These are phyloP conservation scores for Boletus rubropictus DNA, from an alignment of 768 basidiomycete species.

Conservation along the genomic window DNA sequence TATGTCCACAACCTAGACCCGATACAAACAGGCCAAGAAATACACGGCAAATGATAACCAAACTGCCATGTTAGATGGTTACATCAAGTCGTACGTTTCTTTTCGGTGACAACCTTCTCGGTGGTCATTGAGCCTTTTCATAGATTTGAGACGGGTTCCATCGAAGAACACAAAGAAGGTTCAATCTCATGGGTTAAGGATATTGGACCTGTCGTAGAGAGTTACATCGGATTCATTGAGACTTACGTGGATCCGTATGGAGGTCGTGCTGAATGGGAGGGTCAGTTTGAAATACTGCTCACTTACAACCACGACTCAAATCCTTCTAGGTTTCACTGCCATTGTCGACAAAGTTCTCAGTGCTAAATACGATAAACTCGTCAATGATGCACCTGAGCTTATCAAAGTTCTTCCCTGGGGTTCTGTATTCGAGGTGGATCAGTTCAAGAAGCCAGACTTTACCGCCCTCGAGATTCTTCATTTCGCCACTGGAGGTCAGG, in stretches of 20 bases:
- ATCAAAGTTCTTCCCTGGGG: slow-evolving; percentile 87
- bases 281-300: slow-evolving; percentile 29
- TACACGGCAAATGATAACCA: slow-evolving; percentile 72
- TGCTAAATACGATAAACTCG: slow-evolving; percentile 74
- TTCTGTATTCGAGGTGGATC: slow-evolving; percentile 54
- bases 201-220: slow-evolving; percentile 81
- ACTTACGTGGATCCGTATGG: slow-evolving; percentile 88
- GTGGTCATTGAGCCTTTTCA: neutral
- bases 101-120: neutral
- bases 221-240: slow-evolving; percentile 83
- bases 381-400: slow-evolving; percentile 68
- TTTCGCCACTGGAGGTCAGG: slow-evolving; percentile 76
- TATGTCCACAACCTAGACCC: neutral
- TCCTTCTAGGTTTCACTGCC: slow-evolving; percentile 69
- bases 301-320: neutral
- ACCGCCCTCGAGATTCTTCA: slow-evolving; percentile 77
- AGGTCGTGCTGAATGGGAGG: slow-evolving; percentile 92
- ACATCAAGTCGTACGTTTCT: slow-evolving; percentile 63
- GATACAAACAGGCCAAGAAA: slow-evolving; percentile 53
- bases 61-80: slow-evolving; percentile 65
- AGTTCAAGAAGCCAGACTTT: slow-evolving; percentile 84
- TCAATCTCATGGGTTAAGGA: slow-evolving; percentile 84
- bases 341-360: slow-evolving; percentile 82
- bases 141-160: slow-evolving; percentile 70
- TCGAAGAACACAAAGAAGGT: slow-evolving; percentile 73